Conservation (phyloP, 371 early-diverging fungal genomes). For the Mortierella sp. region DNA sequence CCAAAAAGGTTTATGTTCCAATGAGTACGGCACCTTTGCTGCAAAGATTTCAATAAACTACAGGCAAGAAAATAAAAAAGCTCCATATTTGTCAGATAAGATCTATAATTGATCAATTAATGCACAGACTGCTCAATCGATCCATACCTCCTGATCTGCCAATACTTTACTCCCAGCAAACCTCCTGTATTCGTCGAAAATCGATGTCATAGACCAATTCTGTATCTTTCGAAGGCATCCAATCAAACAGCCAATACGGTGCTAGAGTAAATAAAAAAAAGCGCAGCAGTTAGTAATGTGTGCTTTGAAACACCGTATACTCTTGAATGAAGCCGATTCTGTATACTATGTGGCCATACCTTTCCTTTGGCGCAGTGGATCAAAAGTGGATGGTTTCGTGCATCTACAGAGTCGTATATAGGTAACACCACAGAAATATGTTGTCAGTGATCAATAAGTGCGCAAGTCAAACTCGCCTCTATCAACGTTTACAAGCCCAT, state of each 20-base stretch:
- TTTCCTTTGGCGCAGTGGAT: slow-evolving; percentile 96
- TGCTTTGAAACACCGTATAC: no score
- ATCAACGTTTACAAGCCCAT: not conserved
- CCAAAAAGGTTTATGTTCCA: slow-evolving; percentile 68
- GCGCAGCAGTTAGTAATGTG: no score
- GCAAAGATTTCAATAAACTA: slow-evolving; percentile 84
- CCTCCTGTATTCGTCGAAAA: slow-evolving; percentile 95
- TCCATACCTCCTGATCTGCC: slow-evolving; percentile 92
- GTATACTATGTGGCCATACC: slow-evolving; percentile 55
- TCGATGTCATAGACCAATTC: slow-evolving; percentile 94
- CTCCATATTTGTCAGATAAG: no score
- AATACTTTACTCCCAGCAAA: slow-evolving; percentile 94
- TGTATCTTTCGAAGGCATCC: slow-evolving; percentile 95
- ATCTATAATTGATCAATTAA: not conserved
- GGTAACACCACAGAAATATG: not conserved
- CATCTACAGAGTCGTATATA: no score
- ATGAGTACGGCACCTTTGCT: slow-evolving; percentile 65
- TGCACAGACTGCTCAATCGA: not conserved
- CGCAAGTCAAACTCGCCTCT: not conserved
- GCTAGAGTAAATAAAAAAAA: slow-evolving; percentile 55
- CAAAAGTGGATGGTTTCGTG: slow-evolving; percentile 84
- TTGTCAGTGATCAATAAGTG: no score
- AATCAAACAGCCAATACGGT: slow-evolving; percentile 93
- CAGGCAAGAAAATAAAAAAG: not conserved
- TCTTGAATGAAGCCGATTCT: not conserved